Conservation (phyloP, 345 rosid genomes). For the Xanthoceras sorbifolium region DNA sequence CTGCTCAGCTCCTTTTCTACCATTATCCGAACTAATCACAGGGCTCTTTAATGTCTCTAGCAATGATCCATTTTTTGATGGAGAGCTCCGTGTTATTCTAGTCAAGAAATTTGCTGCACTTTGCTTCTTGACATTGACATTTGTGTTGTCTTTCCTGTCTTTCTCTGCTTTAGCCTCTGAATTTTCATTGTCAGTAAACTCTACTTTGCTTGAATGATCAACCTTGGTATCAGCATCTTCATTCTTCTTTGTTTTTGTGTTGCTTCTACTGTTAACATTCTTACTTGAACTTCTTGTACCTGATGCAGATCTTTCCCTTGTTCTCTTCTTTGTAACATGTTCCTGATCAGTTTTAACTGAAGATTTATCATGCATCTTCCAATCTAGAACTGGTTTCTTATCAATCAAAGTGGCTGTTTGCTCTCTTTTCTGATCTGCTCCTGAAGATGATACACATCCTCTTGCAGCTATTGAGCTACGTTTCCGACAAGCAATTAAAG, state of each 20-base stretch:
- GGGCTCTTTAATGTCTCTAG: conserved; percentile 26
- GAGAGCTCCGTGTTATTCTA: conserved; percentile 46
- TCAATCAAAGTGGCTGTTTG: conserved; percentile 18
- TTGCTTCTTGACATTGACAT: conserved; percentile 37
- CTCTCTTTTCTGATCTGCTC: conserved; percentile 32
- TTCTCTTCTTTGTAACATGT: conserved; percentile 30
- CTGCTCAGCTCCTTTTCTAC: conserved; percentile 36
- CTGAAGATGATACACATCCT: conserved; percentile 28
- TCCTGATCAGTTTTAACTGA: conserved; percentile 32
- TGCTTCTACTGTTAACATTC: conserved; percentile 18
- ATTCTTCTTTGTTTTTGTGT: neutral
- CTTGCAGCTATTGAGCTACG: conserved; percentile 46
- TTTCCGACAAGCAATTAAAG: conserved; percentile 48
- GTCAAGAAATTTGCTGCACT: conserved; percentile 53
- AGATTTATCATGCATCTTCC: conserved; percentile 29
- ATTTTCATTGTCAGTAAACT: conserved; percentile 25
- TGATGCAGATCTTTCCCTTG: conserved; percentile 27
- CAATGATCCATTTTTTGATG: conserved; percentile 23
- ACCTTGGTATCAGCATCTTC: conserved; percentile 20
- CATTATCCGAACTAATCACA: conserved; percentile 30
- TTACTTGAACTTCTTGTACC: conserved; percentile 23
- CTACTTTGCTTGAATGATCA: conserved; percentile 30
- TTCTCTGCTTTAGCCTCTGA: conserved; percentile 32
- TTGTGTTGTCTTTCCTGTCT: conserved; percentile 31
- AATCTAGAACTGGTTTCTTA: conserved; percentile 36